These are phyloP conservation scores for Neospermospora avenae DNA, from an alignment of 2,329 filamentous ascomycete species.

Conservation along the genomic window DNA sequence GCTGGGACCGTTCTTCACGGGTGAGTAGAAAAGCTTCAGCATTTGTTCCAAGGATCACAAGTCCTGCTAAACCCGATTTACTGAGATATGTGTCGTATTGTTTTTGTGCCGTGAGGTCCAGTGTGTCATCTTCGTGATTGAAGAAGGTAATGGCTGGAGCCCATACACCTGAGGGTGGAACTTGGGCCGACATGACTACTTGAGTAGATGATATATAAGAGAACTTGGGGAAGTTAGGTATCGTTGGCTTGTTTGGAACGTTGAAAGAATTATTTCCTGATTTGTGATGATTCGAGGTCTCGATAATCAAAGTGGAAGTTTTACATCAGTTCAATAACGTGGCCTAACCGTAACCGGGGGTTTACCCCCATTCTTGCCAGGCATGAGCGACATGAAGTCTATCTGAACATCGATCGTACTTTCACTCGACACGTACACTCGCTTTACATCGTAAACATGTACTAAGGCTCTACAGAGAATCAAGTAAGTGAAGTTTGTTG, in stretches of 20 bases:
- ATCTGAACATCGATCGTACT: no score
- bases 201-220: no score
- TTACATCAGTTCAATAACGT: background rate
- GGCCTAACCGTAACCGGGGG: background rate
- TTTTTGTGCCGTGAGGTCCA: slow-evolving; percentile 42
- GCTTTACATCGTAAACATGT: no score
- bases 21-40: slow-evolving; percentile 49
- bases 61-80: slow-evolving; percentile 42
- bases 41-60: slow-evolving; percentile 49
- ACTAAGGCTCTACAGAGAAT: no score
- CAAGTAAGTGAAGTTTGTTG: no score
- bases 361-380: background rate
- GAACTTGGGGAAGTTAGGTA: no score
- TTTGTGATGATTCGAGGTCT: background rate
- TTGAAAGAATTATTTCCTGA: no score
- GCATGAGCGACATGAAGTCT: no score
- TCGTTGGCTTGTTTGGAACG: no score
- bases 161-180: slow-evolving; percentile 40
- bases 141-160: slow-evolving; percentile 49
- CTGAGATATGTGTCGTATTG: slow-evolving; percentile 47
- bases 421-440: no score
- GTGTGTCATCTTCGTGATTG: slow-evolving; percentile 41
- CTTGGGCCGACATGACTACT: slow-evolving; percentile 5
- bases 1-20: slow-evolving; percentile 43
- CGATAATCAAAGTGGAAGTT: background rate